These are phyloP conservation scores for Mycena sanguinolenta DNA, from an alignment of 768 basidiomycete species.

Conservation along the genomic window DNA sequence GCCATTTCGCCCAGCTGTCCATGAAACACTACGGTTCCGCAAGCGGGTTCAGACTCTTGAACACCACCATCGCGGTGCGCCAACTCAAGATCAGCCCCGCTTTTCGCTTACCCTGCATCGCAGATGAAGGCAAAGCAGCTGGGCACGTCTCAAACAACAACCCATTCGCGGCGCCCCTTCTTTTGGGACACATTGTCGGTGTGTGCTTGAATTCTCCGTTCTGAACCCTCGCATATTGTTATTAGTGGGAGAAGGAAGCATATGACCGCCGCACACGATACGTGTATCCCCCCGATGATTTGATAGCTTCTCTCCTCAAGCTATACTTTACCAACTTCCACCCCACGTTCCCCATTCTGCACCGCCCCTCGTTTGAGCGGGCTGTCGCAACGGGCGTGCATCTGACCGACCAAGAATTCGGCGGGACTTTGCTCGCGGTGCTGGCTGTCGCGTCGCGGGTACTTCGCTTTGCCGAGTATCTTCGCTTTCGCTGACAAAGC, in stretches of 20 bases:
- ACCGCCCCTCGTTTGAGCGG: slow-evolving; percentile 73
- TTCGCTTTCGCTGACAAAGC: no score
- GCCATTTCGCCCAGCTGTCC: not conserved
- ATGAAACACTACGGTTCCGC: slow-evolving; percentile 52
- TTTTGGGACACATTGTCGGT: no score
- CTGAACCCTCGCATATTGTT: no score
- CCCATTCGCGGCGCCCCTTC: no score
- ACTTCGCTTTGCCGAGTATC: no score
- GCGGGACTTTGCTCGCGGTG: slow-evolving; percentile 68
- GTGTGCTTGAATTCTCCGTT: no score
- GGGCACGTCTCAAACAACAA: no score
- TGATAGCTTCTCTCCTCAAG: slow-evolving; percentile 64
- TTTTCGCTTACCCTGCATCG: not conserved
- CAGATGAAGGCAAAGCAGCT: slow-evolving; percentile 20
- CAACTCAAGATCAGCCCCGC: slow-evolving; percentile 24
- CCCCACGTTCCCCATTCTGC: slow-evolving; percentile 68
- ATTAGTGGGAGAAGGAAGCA: no score
- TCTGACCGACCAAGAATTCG: slow-evolving; percentile 69
- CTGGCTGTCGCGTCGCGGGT: slow-evolving; percentile 70
- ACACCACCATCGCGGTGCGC: slow-evolving; percentile 55
- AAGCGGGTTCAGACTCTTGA: slow-evolving; percentile 58
- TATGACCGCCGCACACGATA: no score
- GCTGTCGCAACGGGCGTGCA: slow-evolving; percentile 55
- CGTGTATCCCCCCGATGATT: slow-evolving; percentile 61
- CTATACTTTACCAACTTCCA: slow-evolving; percentile 73